phyloP scores from a whole-genome alignment of 805 yeast species.

The Ogataea nitratoaversa region DNA sequence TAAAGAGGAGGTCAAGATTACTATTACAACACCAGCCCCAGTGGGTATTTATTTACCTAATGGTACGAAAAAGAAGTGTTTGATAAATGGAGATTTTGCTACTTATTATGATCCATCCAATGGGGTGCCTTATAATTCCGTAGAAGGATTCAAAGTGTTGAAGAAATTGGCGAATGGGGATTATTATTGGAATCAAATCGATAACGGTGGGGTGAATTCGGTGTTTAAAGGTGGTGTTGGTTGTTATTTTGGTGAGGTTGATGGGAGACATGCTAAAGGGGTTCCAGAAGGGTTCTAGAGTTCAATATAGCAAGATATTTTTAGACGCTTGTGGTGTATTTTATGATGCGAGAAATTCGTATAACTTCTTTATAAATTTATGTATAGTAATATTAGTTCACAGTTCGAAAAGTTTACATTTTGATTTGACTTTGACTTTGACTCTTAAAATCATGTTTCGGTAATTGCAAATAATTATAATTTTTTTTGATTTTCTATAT shows the following conservation, averaged over 20 bases:
- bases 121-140: constrained; percentile 81
- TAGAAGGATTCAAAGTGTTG: constrained; percentile 68
- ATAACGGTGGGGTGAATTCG: constrained; percentile 40
- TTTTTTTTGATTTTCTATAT: no score
- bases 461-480: no score
- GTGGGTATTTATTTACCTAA: constrained; percentile 68
- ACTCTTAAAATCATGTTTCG: no score
- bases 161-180: constrained; percentile 55
- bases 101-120: constrained; percentile 83
- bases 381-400: no score
- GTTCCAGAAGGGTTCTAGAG: constrained; percentile 78
- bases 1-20: constrained; percentile 44
- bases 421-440: no score
- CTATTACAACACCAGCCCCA: constrained; percentile 66
- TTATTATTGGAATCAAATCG: constrained; percentile 48
- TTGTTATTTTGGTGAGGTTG: constrained; percentile 38
- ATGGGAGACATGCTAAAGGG: constrained; percentile 65
- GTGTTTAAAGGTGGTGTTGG: constrained; percentile 32
- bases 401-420: no score
- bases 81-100: constrained; percentile 75
- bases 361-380: no score
- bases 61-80: constrained; percentile 63
- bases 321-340: no score
- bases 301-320: background rate
- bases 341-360: no score